phyloP scores from a whole-genome alignment of 768 basidiomycete genomes.

The Neoboletus subvelutipes region DNA sequence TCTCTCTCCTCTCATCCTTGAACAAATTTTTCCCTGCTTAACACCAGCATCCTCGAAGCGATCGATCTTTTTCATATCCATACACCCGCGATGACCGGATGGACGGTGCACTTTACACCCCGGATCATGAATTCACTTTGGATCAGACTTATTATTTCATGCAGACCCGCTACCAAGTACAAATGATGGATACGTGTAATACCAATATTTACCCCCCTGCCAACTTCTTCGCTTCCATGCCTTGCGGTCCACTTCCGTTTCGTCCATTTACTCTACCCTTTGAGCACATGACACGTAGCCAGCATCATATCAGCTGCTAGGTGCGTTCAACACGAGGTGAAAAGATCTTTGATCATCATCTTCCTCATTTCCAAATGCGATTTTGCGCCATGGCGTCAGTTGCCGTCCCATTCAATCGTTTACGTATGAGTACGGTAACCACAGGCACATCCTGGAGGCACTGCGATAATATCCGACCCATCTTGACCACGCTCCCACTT shows the following conservation, averaged over 20 bases:
- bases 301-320: conserved; percentile 29
- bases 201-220: conserved; percentile 17
- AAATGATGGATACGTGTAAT: conserved; percentile 13
- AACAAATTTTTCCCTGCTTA: conserved; percentile 24
- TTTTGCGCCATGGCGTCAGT: conserved; percentile 23
- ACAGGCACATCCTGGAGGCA: conserved; percentile 25
- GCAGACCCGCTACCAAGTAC: conserved; percentile 8
- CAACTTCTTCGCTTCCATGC: conserved; percentile 26
- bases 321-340: conserved; percentile 35
- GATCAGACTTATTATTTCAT: conserved; percentile 10
- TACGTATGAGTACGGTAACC: conserved; percentile 24
- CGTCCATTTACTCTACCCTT: conserved; percentile 21
- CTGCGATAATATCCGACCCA: conserved; percentile 34
- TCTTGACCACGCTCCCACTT: conserved; percentile 21
- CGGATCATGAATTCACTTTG: conserved; percentile 29
- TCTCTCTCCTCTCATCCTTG: conserved; percentile 3
- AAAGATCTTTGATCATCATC: conserved; percentile 30
- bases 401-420: conserved; percentile 30
- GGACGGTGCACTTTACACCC: conserved; percentile 20
- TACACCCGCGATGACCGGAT: conserved; percentile 32
- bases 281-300: conserved; percentile 28
- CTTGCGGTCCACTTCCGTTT: conserved; percentile 27
- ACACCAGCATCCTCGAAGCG: conserved; percentile 4
- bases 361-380: conserved; percentile 23
- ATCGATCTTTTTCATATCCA: conserved; percentile 34